Evolutionary conservation across 1,284 basidiomycete species (phyloP), one percentile per base, ranked within the genome.

Genomic region (Volvariella surrecta): DNA sequence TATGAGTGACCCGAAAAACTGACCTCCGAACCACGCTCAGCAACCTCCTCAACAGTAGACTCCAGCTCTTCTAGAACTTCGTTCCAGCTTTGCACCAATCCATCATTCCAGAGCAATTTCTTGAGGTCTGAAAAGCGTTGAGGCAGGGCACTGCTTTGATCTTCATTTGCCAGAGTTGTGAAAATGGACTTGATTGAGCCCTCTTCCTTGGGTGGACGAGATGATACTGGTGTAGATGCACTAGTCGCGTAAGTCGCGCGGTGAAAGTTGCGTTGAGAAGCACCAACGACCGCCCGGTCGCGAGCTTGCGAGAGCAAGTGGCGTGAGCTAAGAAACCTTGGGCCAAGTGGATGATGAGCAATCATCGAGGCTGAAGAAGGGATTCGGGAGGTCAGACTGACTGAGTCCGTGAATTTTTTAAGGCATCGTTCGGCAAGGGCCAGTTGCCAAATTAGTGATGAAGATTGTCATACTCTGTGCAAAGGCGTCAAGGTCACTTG

Each of bases 101-200:
- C 52, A 11, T 77, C 73, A n/a, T 59, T 64, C 59, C 74, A 70
- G 1, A 82, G 55, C 32, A 61, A 59, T 50, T 71, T 70, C 64
- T 88, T 88, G 30, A 87, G 58, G 9, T 72, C 66, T 0, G 68
- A 56, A 48, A 85, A 87, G 0, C 79, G 71, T 6, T 63, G 50
- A 0, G 82, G 80, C 2, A 85, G 66, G 13, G 8, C 18, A 1
- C 55, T 47, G 1, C 50, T 56, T 13, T 60, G 58, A 1, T 58
- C 53, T 45, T 70, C 68, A 8, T 64, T 63, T 1, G 71, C 69
- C 4, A 81, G 61, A 0, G 75, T 75, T 1, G 73, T 64, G 54
- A 82, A 83, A 24, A 82, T 73, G 11, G 68, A 66, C 1, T 72
- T 71, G 43, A 84, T 80, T n/a, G 63, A 62, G 9, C 70, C 69